Percentiles rank a stretch among this genome's conserved stretches.
Evolutionary conservation across 2,329 filamentous ascomycete species (phyloP).

Genomic region (Aureobasidium leucospermi): DNA sequence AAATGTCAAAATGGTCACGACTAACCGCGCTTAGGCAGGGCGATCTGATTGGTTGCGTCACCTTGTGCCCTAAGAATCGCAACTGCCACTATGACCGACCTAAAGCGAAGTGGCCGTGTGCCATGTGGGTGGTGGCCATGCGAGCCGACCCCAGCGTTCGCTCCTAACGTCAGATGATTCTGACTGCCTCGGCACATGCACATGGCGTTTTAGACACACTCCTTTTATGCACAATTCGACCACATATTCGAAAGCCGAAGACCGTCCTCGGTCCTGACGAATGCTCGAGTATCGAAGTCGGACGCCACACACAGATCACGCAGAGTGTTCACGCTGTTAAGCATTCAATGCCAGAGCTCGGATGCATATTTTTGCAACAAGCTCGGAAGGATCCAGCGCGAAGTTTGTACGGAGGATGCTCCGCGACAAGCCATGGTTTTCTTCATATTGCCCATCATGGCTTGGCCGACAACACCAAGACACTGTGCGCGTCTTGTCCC

Average conservation of each 20-base stretch:
- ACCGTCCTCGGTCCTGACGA: neutral
- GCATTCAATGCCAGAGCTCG: neutral
- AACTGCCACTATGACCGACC: neutral
- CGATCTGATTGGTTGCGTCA: slow-evolving; percentile 9
- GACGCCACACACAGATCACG: too few species aligned
- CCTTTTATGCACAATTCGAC: neutral
- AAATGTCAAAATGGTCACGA: neutral
- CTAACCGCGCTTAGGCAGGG: neutral
- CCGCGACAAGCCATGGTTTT: too few species aligned
- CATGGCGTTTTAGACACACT: neutral
- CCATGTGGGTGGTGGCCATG: neutral
- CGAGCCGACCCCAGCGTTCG: slow-evolving; percentile 11
- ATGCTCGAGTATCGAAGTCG: too few species aligned
- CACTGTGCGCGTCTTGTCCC: too few species aligned
- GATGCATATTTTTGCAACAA: too few species aligned
- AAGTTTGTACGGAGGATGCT: too few species aligned
- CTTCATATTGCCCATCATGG: too few species aligned
- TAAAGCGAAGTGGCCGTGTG: neutral
- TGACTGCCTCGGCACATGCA: neutral
- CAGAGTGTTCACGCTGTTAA: neutral
- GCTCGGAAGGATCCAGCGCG: too few species aligned
- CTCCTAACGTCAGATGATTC: neutral
- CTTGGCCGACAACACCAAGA: too few species aligned
- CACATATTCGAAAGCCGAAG: neutral
- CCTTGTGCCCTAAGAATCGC: neutral